Conservation (phyloP, 2,329 filamentous ascomycete genomes). For the Botrytis cinerea region DNA sequence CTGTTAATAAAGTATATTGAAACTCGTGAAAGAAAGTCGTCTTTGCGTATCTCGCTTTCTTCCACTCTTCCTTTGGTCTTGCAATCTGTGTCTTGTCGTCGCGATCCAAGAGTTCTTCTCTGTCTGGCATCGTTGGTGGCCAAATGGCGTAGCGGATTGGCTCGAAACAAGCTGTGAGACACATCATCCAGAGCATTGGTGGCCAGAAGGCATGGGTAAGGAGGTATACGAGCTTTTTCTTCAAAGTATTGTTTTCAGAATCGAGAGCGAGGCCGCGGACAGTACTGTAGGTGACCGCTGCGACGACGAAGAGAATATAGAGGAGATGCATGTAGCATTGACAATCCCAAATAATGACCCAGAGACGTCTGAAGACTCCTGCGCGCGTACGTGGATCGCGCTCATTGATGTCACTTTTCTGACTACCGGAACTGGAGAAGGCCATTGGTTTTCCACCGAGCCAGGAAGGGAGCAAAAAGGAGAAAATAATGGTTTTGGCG, state of each 20-base stretch:
- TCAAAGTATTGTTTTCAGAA: conserved; percentile 46
- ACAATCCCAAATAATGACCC: conserved; percentile 57
- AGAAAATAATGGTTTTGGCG: conserved; percentile 57
- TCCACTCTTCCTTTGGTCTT: conserved; percentile 51
- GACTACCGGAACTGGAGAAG: conserved; percentile 62
- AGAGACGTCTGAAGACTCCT: conserved; percentile 55
- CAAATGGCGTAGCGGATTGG: conserved; percentile 62
- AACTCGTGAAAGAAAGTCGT: conserved; percentile 59
- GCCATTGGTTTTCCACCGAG: conserved; percentile 59
- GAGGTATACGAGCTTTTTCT: conserved; percentile 46
- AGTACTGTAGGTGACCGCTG: conserved; percentile 45
- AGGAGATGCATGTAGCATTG: conserved; percentile 55
- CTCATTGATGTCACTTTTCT: conserved; percentile 58
- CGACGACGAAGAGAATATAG: conserved; percentile 47
- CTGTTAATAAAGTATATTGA: conserved; percentile 54
- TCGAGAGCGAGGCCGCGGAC: conserved; percentile 47
- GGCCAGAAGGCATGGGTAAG: conserved; percentile 65
- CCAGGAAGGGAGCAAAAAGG: conserved; percentile 60
- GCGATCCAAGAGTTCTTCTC: conserved; percentile 57
- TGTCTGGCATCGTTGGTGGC: conserved; percentile 58
- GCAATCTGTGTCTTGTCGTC: conserved; percentile 58
- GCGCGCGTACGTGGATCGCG: conserved; percentile 54
- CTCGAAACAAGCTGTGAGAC: conserved; percentile 44
- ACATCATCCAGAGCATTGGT: conserved; percentile 52
- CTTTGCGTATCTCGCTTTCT: conserved; percentile 56